These are phyloP conservation scores for Corymbia maculata DNA, from an alignment of 345 rosid genomes.

Conservation along the genomic window DNA sequence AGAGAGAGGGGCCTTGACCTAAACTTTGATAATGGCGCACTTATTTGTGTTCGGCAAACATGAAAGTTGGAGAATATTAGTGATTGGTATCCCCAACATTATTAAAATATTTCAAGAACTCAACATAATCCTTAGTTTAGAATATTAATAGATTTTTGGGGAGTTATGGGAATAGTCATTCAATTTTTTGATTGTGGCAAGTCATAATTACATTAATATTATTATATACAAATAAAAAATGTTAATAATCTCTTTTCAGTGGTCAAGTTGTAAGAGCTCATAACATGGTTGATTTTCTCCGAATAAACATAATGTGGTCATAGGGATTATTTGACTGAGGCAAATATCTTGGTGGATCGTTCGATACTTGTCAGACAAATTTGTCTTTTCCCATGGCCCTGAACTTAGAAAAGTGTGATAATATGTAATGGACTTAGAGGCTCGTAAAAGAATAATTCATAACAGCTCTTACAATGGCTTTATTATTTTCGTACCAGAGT, in stretches of 20 bases:
- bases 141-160: neutral
- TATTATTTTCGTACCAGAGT: neutral
- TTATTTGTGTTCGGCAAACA: neutral
- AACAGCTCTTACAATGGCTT: neutral
- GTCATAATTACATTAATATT: neutral
- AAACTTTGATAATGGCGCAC: neutral
- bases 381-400: neutral
- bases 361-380: neutral
- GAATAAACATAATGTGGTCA: neutral
- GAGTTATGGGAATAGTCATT: neutral
- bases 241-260: neutral
- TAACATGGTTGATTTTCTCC: neutral
- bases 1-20: neutral
- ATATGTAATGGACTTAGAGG: neutral
- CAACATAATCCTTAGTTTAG: neutral
- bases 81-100: neutral
- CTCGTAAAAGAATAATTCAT: neutral
- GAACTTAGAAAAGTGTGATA: neutral
- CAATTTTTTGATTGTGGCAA: neutral
- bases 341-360: neutral
- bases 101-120: neutral
- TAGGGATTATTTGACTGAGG: neutral
- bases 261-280: neutral
- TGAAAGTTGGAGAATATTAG: neutral
- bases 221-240: no score